Percentiles rank a stretch among this genome's conserved stretches.
Conservation (phyloP, 2,329 filamentous ascomycete species). For the Monosporascus sp. region DNA sequence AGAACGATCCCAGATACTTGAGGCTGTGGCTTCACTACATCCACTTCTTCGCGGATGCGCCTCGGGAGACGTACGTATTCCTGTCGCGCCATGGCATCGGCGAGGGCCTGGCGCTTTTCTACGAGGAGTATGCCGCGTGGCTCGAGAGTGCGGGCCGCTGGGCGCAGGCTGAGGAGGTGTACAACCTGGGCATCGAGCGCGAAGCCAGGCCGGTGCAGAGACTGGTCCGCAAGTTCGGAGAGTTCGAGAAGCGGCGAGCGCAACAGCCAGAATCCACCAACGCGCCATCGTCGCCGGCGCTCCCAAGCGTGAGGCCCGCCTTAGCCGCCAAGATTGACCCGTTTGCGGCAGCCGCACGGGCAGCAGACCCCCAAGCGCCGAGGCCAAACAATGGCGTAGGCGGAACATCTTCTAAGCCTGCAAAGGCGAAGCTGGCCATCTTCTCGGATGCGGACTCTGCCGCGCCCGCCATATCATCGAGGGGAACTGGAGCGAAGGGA, state of each 20-base stretch:
- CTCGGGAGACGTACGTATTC: conserved; percentile 88
- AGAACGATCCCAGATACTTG: conserved; percentile 89
- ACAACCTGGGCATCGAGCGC: conserved; percentile 80
- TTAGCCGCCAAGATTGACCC: conserved; percentile 83
- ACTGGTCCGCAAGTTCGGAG: conserved; percentile 81
- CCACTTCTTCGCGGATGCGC: conserved; percentile 85
- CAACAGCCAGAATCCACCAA: conserved; percentile 55
- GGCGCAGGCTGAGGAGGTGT: conserved; percentile 91
- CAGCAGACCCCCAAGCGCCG: conserved; percentile 62
- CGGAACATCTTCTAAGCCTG: conserved; percentile 55
- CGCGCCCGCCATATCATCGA: conserved; percentile 50
- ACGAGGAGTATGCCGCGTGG: conserved; percentile 95
- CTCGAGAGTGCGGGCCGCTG: conserved; percentile 79
- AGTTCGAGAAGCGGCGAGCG: conserved; percentile 79
- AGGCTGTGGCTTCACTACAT: conserved; percentile 95
- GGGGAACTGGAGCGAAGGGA: conserved; percentile 57
- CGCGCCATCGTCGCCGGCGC: conserved; percentile 78
- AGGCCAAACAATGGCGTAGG: conserved; percentile 43
- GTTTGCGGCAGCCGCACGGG: conserved; percentile 56
- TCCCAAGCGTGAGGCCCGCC: conserved; percentile 77
- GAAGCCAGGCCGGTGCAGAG: conserved; percentile 80
- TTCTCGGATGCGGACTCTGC: conserved; percentile 74
- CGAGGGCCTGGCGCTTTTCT: conserved; percentile 82
- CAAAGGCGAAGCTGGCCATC: conserved; percentile 79
- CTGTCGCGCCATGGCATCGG: conserved; percentile 84